Percentiles rank a stretch among this genome's conserved stretches.
Conservation (phyloP, 2,329 filamentous ascomycete species). For the Calonectria hawksworthii region DNA sequence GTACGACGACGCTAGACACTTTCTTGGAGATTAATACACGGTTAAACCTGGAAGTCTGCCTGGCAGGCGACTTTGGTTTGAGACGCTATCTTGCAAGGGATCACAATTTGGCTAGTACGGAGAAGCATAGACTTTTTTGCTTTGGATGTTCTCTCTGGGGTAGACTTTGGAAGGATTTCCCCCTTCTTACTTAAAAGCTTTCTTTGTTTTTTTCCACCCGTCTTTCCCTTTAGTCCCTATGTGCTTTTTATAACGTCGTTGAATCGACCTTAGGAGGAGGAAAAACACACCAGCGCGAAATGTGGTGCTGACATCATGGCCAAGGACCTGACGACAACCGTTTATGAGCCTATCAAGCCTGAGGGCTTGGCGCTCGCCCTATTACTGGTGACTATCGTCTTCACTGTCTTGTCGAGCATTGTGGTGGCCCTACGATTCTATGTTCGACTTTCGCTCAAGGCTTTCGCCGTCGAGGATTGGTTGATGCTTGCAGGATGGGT, state of each 20-base stretch:
- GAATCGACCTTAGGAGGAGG: neutral
- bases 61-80: neutral
- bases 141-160: neutral
- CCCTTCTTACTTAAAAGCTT: neutral
- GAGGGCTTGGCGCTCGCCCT: slow-evolving; percentile 32
- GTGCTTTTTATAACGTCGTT: neutral
- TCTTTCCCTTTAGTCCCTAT: neutral
- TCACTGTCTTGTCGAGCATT: slow-evolving; percentile 25
- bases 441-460: neutral
- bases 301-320: slow-evolving; percentile 24
- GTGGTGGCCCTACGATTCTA: slow-evolving; percentile 22
- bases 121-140: neutral
- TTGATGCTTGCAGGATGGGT: slow-evolving; percentile 33
- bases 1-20: neutral
- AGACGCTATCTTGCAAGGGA: neutral
- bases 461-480: slow-evolving; percentile 30
- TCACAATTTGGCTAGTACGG: neutral
- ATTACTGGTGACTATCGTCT: slow-evolving; percentile 29
- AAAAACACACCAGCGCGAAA: neutral
- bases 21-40: neutral
- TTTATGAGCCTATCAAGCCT: slow-evolving; percentile 33
- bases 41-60: neutral
- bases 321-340: slow-evolving; percentile 33
- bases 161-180: neutral
- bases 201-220: neutral